Evolutionary conservation across 306 rosid genomes (phyloP).

Genomic region (Quercus aquifolioides): DNA sequence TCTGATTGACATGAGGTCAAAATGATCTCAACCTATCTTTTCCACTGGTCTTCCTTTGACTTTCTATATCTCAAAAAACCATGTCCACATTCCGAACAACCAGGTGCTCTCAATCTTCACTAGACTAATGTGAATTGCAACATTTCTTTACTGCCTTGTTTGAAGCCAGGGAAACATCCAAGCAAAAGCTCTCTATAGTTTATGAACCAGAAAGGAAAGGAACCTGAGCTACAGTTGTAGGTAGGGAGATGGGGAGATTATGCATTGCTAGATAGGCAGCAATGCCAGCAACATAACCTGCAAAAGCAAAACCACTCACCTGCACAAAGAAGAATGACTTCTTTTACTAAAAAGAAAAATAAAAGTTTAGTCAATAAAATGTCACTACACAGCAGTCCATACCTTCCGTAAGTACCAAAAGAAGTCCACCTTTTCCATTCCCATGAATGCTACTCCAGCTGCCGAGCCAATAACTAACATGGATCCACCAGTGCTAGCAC

Average conservation of each 20-base stretch:
- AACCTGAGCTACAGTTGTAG: conserved; percentile 69
- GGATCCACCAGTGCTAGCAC: conserved; percentile 97
- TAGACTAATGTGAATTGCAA: background rate
- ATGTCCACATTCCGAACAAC: background rate
- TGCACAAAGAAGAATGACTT: conserved; percentile 29
- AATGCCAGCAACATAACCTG: conserved; percentile 91
- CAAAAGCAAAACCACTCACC: conserved; percentile 95
- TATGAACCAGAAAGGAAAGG: conserved; percentile 69
- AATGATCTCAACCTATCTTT: background rate
- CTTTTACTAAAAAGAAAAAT: conserved; percentile 1
- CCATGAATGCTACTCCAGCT: conserved; percentile 97
- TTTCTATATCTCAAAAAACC: background rate
- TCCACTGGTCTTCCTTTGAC: background rate
- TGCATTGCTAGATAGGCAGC: conserved; percentile 68
- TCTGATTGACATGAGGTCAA: background rate
- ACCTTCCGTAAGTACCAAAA: conserved; percentile 94
- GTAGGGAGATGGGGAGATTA: conserved; percentile 55
- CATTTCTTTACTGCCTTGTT: background rate
- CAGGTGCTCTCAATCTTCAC: background rate
- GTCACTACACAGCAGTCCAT: conserved; percentile 1
- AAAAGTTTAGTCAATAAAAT: background rate
- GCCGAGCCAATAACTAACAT: conserved; percentile 93
- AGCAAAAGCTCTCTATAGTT: conserved; percentile 15
- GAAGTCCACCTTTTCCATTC: conserved; percentile 98
- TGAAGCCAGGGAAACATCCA: conserved; percentile 14